Conservation (phyloP, 441 rosid genomes). For the Populus hybrid region DNA sequence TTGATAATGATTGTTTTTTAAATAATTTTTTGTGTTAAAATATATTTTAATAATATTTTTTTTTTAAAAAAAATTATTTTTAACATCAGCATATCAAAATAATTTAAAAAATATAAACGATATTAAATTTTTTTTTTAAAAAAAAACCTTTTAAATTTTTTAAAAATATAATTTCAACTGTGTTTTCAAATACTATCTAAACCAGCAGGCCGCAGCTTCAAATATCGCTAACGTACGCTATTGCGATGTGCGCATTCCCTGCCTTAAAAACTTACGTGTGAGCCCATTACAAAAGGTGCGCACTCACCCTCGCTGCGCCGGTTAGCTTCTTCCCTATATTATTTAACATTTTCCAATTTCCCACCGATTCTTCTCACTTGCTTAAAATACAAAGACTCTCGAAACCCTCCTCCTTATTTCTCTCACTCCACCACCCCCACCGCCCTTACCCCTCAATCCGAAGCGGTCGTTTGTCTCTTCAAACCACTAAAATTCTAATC, state of each 20-base stretch:
- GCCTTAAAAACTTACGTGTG: conserved; percentile 12
- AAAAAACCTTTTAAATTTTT: no score
- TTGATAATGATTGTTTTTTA: no score
- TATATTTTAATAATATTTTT: no score
- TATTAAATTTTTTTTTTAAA: no score
- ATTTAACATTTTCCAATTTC: conserved; percentile 11
- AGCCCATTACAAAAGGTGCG: conserved; percentile 20
- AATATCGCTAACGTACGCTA: conserved; percentile 13
- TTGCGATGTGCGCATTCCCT: background rate
- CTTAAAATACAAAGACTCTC: conserved; percentile 11
- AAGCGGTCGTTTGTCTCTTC: background rate
- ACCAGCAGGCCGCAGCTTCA: background rate
- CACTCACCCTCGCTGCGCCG: conserved; percentile 16
- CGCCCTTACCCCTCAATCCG: background rate
- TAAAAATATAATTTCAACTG: no score
- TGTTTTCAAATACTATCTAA: no score
- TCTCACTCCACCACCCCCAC: background rate
- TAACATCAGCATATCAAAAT: no score
- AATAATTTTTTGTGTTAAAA: no score
- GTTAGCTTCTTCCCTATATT: conserved; percentile 1
- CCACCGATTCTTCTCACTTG: conserved; percentile 16
- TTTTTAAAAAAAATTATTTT: no score
- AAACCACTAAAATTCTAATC: background rate
- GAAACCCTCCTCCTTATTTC: background rate
- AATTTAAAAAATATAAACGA: no score